phyloP scores from a whole-genome alignment of 2,329 filamentous ascomycete genomes.

The Helminthosporium solani region DNA sequence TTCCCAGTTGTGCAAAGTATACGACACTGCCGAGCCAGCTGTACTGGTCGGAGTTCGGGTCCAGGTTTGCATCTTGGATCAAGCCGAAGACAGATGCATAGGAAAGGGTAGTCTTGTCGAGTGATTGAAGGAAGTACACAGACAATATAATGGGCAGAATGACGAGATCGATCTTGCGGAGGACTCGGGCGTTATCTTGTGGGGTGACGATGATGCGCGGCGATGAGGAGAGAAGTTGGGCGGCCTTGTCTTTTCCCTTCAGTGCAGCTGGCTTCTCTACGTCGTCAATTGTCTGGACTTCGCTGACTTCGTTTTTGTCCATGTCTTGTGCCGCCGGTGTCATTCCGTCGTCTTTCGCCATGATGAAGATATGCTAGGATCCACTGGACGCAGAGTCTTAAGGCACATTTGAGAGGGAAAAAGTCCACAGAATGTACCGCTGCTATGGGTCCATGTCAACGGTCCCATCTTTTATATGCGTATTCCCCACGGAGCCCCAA shows the following conservation, averaged over 20 bases:
- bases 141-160: slow-evolving; percentile 58
- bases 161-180: slow-evolving; percentile 53
- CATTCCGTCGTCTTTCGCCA: slow-evolving; percentile 17
- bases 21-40: slow-evolving; percentile 55
- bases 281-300: slow-evolving; percentile 28
- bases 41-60: slow-evolving; percentile 54
- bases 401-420: slow-evolving; percentile 11
- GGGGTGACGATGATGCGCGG: slow-evolving; percentile 52
- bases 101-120: slow-evolving; percentile 62
- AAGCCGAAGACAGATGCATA: slow-evolving; percentile 66
- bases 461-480: slow-evolving; percentile 5
- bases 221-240: slow-evolving; percentile 51
- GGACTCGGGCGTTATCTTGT: slow-evolving; percentile 54
- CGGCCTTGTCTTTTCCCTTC: slow-evolving; percentile 49
- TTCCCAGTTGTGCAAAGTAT: slow-evolving; percentile 57
- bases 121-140: slow-evolving; percentile 63
- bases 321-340: slow-evolving; percentile 11
- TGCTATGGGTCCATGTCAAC: background rate
- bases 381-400: background rate
- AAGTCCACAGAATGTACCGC: slow-evolving; percentile 9
- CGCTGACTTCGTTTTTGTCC: slow-evolving; percentile 26
- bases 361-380: slow-evolving; percentile 7
- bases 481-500: slow-evolving; percentile 31
- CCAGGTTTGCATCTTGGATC: slow-evolving; percentile 58
- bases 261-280: slow-evolving; percentile 22